These are phyloP conservation scores for Arthrobotrys entomopaga DNA, from an alignment of 2,329 filamentous ascomycete species.

Conservation along the genomic window DNA sequence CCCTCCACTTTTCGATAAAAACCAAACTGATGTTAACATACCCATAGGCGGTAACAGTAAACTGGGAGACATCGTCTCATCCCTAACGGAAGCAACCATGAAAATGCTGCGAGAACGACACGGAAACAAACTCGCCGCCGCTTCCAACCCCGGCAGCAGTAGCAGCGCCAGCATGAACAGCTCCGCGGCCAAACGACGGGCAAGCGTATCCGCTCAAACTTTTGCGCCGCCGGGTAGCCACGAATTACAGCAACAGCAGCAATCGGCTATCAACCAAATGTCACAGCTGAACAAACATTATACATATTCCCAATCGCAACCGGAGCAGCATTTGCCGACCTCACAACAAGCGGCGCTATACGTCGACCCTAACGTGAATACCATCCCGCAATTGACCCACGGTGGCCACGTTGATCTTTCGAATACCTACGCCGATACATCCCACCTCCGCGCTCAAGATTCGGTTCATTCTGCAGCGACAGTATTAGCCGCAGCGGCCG, in stretches of 20 bases:
- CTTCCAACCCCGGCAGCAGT: conserved; percentile 2
- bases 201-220: conserved; percentile 35
- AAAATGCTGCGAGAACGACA: conserved; percentile 52
- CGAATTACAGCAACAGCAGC: conserved; percentile 27
- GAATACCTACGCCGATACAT: conserved; percentile 11
- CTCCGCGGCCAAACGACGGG: conserved; percentile 21
- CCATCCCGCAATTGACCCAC: conserved; percentile 40
- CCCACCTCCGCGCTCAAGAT: conserved; percentile 19
- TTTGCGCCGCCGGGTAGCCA: conserved; percentile 38
- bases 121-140: conserved; percentile 12
- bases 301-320: conserved; percentile 29
- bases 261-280: conserved; percentile 35
- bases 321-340: conserved; percentile 20
- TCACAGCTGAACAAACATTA: conserved; percentile 37
- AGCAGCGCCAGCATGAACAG: conserved; percentile 5
- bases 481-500: conserved; percentile 24
- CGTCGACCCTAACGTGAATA: conserved; percentile 38
- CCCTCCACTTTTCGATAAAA: background rate
- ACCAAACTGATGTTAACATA: background rate
- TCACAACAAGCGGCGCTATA: conserved; percentile 8
- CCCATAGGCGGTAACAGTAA: conserved; percentile 32
- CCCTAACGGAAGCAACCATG: conserved; percentile 47
- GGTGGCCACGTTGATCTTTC: conserved; percentile 20
- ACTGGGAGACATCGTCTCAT: conserved; percentile 41
- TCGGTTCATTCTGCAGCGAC: conserved; percentile 40